phyloP scores from a whole-genome alignment of 192 early-diverging fungal species.

The Phlyctochytrium bullatum region DNA sequence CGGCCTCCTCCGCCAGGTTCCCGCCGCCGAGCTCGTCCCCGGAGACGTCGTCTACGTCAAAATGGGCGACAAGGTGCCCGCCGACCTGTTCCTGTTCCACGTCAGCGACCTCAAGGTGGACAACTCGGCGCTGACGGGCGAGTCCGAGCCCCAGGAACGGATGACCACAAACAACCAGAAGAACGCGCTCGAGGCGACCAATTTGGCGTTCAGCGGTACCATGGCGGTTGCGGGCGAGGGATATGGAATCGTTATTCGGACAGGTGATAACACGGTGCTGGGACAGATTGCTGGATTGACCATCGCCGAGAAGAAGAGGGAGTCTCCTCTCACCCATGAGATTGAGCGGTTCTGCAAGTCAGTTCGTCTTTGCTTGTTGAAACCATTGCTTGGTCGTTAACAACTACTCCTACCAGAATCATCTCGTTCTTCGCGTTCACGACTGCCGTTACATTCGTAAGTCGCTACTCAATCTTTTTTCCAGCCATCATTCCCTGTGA shows the following conservation, averaged over 20 bases:
- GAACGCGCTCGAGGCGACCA: slow-evolving; percentile 91
- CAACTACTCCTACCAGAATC: background rate
- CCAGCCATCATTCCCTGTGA: background rate
- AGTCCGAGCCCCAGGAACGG: slow-evolving; percentile 66
- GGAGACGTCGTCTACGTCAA: slow-evolving; percentile 42
- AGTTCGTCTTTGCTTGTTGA: slow-evolving; percentile 21
- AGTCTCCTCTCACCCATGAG: slow-evolving; percentile 44
- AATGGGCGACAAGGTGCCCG: slow-evolving; percentile 45
- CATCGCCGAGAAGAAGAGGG: slow-evolving; percentile 36
- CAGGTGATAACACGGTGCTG: slow-evolving; percentile 51
- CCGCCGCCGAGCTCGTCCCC: slow-evolving; percentile 40
- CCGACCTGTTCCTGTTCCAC: slow-evolving; percentile 39
- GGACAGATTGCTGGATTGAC: slow-evolving; percentile 51
- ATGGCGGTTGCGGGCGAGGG: slow-evolving; percentile 61
- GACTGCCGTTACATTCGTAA: slow-evolving; percentile 6
- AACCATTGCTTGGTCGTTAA: no score
- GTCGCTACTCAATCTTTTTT: background rate
- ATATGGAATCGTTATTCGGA: slow-evolving; percentile 53
- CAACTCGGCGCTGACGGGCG: slow-evolving; percentile 43
- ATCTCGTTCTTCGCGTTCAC: slow-evolving; percentile 9
- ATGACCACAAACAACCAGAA: slow-evolving; percentile 51
- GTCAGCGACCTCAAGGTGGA: slow-evolving; percentile 41
- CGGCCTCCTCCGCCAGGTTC: slow-evolving; percentile 56
- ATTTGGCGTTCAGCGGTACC: slow-evolving; percentile 87
- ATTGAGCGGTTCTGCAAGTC: slow-evolving; percentile 50